phyloP scores from a whole-genome alignment of 2,329 filamentous ascomycete species.

The Colletotrichum viniferum region DNA sequence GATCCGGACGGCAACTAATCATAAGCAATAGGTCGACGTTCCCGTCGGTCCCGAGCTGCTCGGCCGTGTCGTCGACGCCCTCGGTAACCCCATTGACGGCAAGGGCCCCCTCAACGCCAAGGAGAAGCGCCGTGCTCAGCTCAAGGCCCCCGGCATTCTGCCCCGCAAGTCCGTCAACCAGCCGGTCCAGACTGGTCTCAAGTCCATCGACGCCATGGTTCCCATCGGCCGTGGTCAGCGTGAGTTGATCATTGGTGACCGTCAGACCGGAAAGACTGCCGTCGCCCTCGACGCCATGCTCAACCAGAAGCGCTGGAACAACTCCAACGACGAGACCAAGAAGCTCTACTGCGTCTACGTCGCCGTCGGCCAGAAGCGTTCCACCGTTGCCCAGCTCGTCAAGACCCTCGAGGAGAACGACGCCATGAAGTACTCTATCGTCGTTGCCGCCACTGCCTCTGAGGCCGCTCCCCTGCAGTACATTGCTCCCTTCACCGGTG shows the following conservation, averaged over 20 bases:
- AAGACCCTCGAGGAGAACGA: conserved; percentile 99
- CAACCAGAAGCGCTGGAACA: conserved; percentile 99
- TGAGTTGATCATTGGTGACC: conserved; percentile 99
- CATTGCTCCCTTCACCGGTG: conserved; percentile 88
- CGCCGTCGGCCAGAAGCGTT: conserved; percentile 98
- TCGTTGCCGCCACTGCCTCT: conserved; percentile 95
- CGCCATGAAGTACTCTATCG: conserved; percentile 95
- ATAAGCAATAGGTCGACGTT: conserved; percentile 79
- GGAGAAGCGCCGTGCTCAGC: conserved; percentile 93
- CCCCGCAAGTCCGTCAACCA: conserved; percentile 97
- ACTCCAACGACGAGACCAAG: conserved; percentile 83
- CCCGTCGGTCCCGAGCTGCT: conserved; percentile 92
- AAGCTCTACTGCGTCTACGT: conserved; percentile 99
- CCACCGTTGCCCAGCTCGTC: conserved; percentile 98
- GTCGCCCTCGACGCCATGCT: conserved; percentile 97
- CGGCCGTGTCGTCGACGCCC: conserved; percentile 97
- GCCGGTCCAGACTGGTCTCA: conserved; percentile 98
- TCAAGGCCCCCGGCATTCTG: conserved; percentile 98
- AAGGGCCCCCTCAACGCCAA: conserved; percentile 96
- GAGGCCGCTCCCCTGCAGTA: conserved; percentile 96
- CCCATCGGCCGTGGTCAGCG: conserved; percentile 99
- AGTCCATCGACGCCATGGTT: conserved; percentile 99
- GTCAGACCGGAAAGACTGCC: conserved; percentile 99
- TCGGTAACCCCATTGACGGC: conserved; percentile 99
- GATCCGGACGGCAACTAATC: conserved; percentile 26